Conservation (phyloP, 169 alveolate species). For the Plasmodium inui region DNA sequence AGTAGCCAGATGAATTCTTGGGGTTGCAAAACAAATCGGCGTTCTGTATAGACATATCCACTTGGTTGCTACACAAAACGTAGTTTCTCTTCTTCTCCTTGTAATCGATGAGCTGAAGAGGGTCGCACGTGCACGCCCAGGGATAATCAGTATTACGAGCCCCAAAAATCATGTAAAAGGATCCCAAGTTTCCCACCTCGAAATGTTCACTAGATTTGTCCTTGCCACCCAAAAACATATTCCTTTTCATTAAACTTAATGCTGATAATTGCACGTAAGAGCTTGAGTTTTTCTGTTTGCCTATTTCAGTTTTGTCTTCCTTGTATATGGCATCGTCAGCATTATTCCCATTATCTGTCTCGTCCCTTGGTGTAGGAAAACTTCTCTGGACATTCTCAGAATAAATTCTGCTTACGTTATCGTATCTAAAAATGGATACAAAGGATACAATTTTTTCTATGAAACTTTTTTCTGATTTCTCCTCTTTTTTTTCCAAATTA, state of each 20-base stretch:
- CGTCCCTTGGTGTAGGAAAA: neutral
- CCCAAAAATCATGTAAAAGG: slow-evolving; percentile 65
- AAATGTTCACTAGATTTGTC: slow-evolving; percentile 22
- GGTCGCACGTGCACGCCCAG: slow-evolving; percentile 88
- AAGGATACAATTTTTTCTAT: slow-evolving; percentile 42
- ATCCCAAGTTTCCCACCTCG: slow-evolving; percentile 66
- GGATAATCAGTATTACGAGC: slow-evolving; percentile 84
- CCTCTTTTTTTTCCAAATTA: neutral
- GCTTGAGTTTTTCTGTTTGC: slow-evolving; percentile 16
- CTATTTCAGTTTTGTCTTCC: neutral
- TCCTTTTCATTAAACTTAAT: neutral
- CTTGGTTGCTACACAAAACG: slow-evolving; percentile 85
- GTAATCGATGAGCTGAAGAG: slow-evolving; percentile 76
- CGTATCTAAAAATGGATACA: slow-evolving; percentile 27
- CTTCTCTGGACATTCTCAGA: slow-evolving; percentile 8
- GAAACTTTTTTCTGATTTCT: slow-evolving; percentile 19
- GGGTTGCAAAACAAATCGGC: slow-evolving; percentile 83
- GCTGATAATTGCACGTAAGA: slow-evolving; percentile 47
- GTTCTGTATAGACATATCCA: slow-evolving; percentile 82
- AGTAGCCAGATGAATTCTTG: slow-evolving; percentile 48
- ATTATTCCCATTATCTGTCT: neutral
- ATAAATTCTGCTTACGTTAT: slow-evolving; percentile 2
- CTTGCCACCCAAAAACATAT: slow-evolving; percentile 12
- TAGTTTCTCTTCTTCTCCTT: slow-evolving; percentile 78
- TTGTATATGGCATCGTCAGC: neutral